These are phyloP conservation scores for Fraxinus albicans DNA, from an alignment of 305 asterid genomes.

Conservation along the genomic window DNA sequence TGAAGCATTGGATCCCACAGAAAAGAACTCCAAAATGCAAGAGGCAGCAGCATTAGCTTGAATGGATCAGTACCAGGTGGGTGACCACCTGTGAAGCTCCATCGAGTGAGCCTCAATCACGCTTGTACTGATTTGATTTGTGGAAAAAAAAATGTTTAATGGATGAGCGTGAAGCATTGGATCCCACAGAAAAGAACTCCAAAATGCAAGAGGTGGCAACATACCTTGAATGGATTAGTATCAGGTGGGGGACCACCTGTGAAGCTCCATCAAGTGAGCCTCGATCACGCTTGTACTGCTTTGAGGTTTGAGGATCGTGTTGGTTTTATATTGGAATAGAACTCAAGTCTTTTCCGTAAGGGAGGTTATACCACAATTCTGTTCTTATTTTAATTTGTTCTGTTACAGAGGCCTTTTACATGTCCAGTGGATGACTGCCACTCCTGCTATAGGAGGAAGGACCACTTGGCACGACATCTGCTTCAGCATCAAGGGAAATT, in stretches of 20 bases:
- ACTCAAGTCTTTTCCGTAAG: background rate
- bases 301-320: conserved; percentile 46
- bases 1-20: conserved; percentile 99
- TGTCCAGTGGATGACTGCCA: conserved; percentile 81
- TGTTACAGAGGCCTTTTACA: conserved; percentile 69
- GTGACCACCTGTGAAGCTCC: conserved; percentile 99
- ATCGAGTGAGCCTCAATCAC: conserved; percentile 95
- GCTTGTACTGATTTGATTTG: conserved; percentile 26
- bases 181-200: conserved; percentile 92
- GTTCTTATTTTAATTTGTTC: conserved; percentile 21
- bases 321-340: conserved; percentile 16
- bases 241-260: conserved; percentile 98
- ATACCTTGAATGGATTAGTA: conserved; percentile 88
- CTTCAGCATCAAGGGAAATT: conserved; percentile 80
- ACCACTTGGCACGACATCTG: conserved; percentile 75
- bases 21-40: conserved; percentile 94
- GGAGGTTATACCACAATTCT: background rate
- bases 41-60: conserved; percentile 58
- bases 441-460: conserved; percentile 81
- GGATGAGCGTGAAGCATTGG: conserved; percentile 21
- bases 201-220: conserved; percentile 76
- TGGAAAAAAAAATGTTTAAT: background rate
- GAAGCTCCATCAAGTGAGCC: conserved; percentile 99
- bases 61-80: conserved; percentile 98
- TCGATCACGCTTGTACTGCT: conserved; percentile 61